Base-by-base conservation (phyloP, 192 early-diverging fungal genomes). In the Physocladia obscura region DNA sequence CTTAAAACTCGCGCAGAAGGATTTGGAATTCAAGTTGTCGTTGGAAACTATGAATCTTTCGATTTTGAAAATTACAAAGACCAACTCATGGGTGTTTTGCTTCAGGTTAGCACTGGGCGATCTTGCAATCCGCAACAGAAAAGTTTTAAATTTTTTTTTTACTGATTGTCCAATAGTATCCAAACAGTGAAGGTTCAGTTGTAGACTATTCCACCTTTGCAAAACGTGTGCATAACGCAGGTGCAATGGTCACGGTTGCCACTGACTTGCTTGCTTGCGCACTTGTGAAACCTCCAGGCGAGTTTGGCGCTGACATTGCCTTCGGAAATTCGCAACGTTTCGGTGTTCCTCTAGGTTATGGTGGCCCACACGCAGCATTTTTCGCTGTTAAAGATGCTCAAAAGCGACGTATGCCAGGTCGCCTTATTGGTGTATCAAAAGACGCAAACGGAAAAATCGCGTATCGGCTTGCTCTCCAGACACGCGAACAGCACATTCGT, bases 341-440 rank as follows among this genome's bases (percentile, higher is more conserved):
- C 71, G 97, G 97, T 76, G 96, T 99, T 44, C 97, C 97, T 3
- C 87, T 99, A 36, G 97, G 97, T 44, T 98, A 94, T 76, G 97
- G 97, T 74, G 97, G 97, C 48, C 97, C 97, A 24, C 97, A 99
- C 75, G 97, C 97, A 3, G 97, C 97, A 24, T 99, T 99, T 85
- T 97, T 99, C 78, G 94, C 97, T 50, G 92, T 92, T 47, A 90
- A 88, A 75, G 88, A 95, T 8, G 89, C 86, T 37, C 91, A 93
- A 77, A 95, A 98, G 85, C 91, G 97, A 48, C 89, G 92, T 57
- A 92, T 99, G 75, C 96, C 97, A 21, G 97, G 97, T 35, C 88
- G 97, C 55, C 83, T 99, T 55, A 90, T 99, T 61, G 97, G 97
- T 70, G 91, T 97, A 11, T 97, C 95, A 44, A 93, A 94, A 71